Base-by-base conservation (phyloP, 805 yeast species). In the Lipomyces starkeyi region DNA sequence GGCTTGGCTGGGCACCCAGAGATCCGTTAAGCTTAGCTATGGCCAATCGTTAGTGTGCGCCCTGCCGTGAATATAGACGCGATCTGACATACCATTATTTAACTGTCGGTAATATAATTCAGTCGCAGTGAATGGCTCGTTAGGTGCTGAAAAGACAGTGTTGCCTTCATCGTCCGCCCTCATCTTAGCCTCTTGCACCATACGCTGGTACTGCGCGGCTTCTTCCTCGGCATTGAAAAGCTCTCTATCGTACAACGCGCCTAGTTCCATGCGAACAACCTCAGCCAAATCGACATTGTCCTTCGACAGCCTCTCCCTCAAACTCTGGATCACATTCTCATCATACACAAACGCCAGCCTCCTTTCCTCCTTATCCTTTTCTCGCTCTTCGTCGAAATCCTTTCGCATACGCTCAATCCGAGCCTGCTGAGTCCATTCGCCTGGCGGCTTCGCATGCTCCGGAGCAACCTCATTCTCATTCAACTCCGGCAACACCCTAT, bases 81-180 rank as follows among this genome's bases (percentile, higher is more conserved):
- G 49, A 17, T 43, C 22, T 59, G 55, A 66, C 74, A 11, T 67
- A 62, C 70, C 37, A 62, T 65, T 40, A 68, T 68, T 61, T 65
- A 35, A 35, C 69, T 74, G 58, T 61, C 73, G 73, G 40, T 47
- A 35, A 17, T 62, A 66, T 17, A 59, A 20, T 27, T 64, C 71
- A 20, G 53, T n/a, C 14, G n/a, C 43, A 14, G 65, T 69, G 66
- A 61, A 67, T 14, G 68, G 71, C 34, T 53, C 32, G 27, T 32
- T 27, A 7, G 32, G 54, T 7, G 49, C 53, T 14, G 68, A 55
- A 6, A 37, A 25, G 9, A 22, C 47, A 25, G 35, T 52, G 52
- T 59, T 54, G 35, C 49, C 49, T 40, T 25, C 32, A 56, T 29
- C 37, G 1, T 20, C 37, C 22, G 32, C 37, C n/a, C 25, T 20